A percentile compares a stretch with the other conserved stretches of the same genome.
Evolutionary conservation across 2,329 filamentous ascomycete species (phyloP).

Genomic region (Zymoseptoria passerinii): DNA sequence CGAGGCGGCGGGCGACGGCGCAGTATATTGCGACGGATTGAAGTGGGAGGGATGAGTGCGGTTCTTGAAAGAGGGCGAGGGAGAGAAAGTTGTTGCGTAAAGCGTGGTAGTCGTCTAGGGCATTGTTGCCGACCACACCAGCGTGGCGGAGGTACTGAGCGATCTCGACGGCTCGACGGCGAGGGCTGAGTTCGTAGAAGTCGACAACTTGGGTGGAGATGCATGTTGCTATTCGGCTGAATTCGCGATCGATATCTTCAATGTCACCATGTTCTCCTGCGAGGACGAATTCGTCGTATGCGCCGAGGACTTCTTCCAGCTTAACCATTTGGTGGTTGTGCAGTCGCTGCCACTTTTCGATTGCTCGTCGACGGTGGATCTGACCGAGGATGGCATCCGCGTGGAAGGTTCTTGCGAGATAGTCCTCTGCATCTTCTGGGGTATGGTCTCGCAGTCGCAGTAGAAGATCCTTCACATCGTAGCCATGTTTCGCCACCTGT

Average conservation of each 20-base stretch:
- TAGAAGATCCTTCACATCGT: slow-evolving; percentile 75
- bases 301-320: slow-evolving; percentile 67
- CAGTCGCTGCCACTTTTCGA: slow-evolving; percentile 65
- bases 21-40: slow-evolving; percentile 84
- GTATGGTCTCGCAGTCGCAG: slow-evolving; percentile 58
- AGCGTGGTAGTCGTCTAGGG: slow-evolving; percentile 66
- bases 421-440: slow-evolving; percentile 57
- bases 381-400: slow-evolving; percentile 65
- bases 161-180: slow-evolving; percentile 59
- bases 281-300: slow-evolving; percentile 84
- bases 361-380: slow-evolving; percentile 70
- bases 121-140: slow-evolving; percentile 55
- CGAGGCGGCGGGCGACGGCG: slow-evolving; percentile 64
- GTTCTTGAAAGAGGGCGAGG: slow-evolving; percentile 61
- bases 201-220: slow-evolving; percentile 48
- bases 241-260: slow-evolving; percentile 50
- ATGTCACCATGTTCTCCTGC: slow-evolving; percentile 65
- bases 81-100: slow-evolving; percentile 84
- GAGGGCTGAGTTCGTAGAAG: slow-evolving; percentile 51
- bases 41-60: slow-evolving; percentile 74
- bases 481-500: slow-evolving; percentile 63
- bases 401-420: slow-evolving; percentile 70
- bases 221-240: slow-evolving; percentile 55
- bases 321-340: slow-evolving; percentile 44
- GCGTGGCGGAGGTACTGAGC: slow-evolving; percentile 60